A percentile compares a stretch with the other conserved stretches of the same genome.
Evolutionary conservation across 2,329 filamentous ascomycete genomes (phyloP).

Genomic region (Leptographium flavum): DNA sequence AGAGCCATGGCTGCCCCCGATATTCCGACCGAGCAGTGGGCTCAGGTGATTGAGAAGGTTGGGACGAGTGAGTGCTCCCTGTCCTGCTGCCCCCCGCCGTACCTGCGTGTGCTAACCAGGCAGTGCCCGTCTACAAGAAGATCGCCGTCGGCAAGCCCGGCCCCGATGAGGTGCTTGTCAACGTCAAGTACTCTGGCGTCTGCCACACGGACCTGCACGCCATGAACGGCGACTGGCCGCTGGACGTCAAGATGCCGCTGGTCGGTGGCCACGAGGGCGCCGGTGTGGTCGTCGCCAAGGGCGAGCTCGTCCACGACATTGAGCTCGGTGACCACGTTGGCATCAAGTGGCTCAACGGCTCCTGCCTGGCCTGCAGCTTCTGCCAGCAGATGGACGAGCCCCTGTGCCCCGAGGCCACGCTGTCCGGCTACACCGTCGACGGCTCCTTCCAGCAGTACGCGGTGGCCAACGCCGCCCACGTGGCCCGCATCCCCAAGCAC

Average conservation of each 20-base stretch:
- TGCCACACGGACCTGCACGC: conserved; percentile 18
- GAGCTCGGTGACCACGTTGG: conserved; percentile 75
- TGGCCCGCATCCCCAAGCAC: conserved; percentile 68
- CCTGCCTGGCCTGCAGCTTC: conserved; percentile 71
- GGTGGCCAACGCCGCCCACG: conserved; percentile 73
- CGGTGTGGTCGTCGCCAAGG: conserved; percentile 75
- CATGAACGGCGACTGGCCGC: conserved; percentile 13
- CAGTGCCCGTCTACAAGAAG: conserved; percentile 48
- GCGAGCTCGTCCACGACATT: conserved; percentile 57
- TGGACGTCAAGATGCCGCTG: conserved; percentile 17
- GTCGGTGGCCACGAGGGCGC: conserved; percentile 56
- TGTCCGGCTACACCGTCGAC: conserved; percentile 88
- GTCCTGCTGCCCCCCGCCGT: not conserved
- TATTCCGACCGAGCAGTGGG: conserved; percentile 78
- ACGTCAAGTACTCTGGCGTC: conserved; percentile 19
- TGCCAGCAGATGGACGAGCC: conserved; percentile 72
- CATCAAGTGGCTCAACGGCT: conserved; percentile 87
- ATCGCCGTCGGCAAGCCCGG: conserved; percentile 61
- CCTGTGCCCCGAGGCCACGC: conserved; percentile 57
- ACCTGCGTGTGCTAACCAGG: not conserved
- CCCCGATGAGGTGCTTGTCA: conserved; percentile 17
- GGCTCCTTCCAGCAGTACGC: conserved; percentile 89
- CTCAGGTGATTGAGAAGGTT: conserved; percentile 73
- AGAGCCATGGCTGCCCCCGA: conserved; percentile 26
- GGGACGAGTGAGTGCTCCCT: conserved; percentile 46